Base-by-base conservation (phyloP, 176 grass and related monocot genomes). In the Rhynchospora tenuis region DNA sequence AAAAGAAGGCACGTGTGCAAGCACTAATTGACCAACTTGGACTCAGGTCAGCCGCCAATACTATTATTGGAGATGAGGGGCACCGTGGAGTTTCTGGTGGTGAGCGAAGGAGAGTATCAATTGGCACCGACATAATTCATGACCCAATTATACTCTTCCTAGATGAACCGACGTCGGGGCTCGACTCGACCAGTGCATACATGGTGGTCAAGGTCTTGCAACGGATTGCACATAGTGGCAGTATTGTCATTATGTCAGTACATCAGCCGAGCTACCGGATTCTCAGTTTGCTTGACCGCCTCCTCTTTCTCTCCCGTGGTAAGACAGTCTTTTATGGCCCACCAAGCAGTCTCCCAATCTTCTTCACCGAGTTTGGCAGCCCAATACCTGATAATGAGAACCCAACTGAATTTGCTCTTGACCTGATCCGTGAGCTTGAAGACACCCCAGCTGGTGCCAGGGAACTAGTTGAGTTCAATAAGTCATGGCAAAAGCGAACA, bases 221-320 rank as follows among this genome's bases (percentile, higher is more conserved):
- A 88, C 72, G 86, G 59, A 98, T 98, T 73, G 95, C 95, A 6
- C 95, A 95, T 28, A 98, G 95, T 77, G 95, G 95, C 58, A 95
- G 95, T 85, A 85, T 98, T 56, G 95, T 98, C 26, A 73, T 98
- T 69, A 98, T 95, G 95, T 91, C 95, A n/a, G 92, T 98, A 79
- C 95, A 98, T 90, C 95, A 98, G 75, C 95, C 95, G 2, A 98
- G 95, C 86, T 98, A 95, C 77, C 91, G 95, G 44, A 95, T 98
- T 81, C 95, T 98, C 33, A 73, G 86, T 48, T 85, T 98, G 61
- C 89, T 98, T 24, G 95, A 98, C 89, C 86, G 95, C n/a, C 89
- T 98, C 19, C 87, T 98, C 1, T 93, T 98, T 83, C 89, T 98
- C 19, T 98, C 95, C 52, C 90, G 95, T 5, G 95, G 95, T 12